Evolutionary conservation across 2,329 filamentous ascomycete species (phyloP), one percentile per base, ranked within the genome.

Genomic region (Didymosphaeria variabile): DNA sequence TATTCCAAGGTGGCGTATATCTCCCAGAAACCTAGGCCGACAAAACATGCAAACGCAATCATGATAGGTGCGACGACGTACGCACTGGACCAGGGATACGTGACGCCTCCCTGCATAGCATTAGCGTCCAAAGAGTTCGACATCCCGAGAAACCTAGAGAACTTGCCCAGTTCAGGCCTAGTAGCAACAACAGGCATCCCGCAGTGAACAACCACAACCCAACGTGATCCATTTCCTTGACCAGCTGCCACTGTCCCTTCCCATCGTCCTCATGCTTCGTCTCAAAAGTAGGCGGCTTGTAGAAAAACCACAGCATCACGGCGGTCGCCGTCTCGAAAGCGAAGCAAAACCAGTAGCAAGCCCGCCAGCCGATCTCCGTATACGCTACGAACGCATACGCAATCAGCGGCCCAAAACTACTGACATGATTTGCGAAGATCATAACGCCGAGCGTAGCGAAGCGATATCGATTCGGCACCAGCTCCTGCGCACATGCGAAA

Each of bases 131-230:
- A 45, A 31, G 60, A 17, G 15, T 69, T 42, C 8, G 31, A 13
- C 19, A 7, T n/a, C 38, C 12, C 10, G 26, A 19, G 32, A 31
- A 32, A 34, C 23, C 5, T 19, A 21, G 10, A 7, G 8, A 59
- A 59, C 75, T 69, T 9, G 83, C 84, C 83, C 83, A 85, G 63
- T 84, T 82, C 60, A 85, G 70, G 4, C 81, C 83, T 23, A 83
- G 78, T 60, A 85, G 69, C 66, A 85, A 83, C 21, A 67, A 45
- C 9, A 65, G 42, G 56, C 65, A 65, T 15, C 52, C 62, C 12
- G 69, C 70, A 47, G 83, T 80, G 62, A 83, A 83, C 29, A 86
- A 70, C 31, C 81, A 76, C 2, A 83, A 78, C 46, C 84, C 84
- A 4, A 85, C 70, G 61, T 81, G 85, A 67, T 87, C 85, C 57